Evolutionary conservation across 345 rosid species (phyloP), one percentile per base, ranked within the genome.

Genomic region (Microcos paniculata): DNA sequence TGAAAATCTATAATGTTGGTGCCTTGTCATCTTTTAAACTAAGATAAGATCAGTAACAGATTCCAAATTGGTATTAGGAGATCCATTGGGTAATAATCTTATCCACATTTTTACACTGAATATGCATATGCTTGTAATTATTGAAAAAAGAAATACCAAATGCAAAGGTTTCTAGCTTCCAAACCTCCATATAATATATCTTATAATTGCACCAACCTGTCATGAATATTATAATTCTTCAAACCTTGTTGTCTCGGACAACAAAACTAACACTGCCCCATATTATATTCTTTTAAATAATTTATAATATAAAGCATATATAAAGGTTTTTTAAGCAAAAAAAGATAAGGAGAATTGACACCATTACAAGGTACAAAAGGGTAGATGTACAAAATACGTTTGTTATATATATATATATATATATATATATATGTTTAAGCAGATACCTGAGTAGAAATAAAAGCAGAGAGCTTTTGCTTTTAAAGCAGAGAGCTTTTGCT

Each of bases 311-410:
- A 42, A 42, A 42, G 45, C 45, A 42, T 8, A 9, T 9, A 6
- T 21, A 23, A 55, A 8, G 8, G 8, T 4, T 19, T 13, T 6
- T n/a, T n/a, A n/a, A 46, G 28, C 1, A 8, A n/a, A 23, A 48
- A 31, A 49, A 49, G 8, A 72, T 9, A 49, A 70, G 48, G 70
- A 52, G 75, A 78, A 77, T 55, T 73, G 81, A 75, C 68, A 70
- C 40, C 75, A 43, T 65, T 28, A 46, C 5, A 77, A 72, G 81
- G 70, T 53, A 58, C 73, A 62, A 67, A 26, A 35, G 6, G 40
- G 6, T 35, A 7, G 26, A 72, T 63, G 40, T 28, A 57, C 8
- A 66, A 31, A 61, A 55, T 24, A 72, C 3, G 16, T 16, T 16
- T 49, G 10, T n/a, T n/a, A n/a, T n/a, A n/a, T n/a, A n/a, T n/a